A percentile compares a stretch with the other conserved stretches of the same genome.
These are phyloP conservation scores for Ramichloridium luteum DNA, from an alignment of 2,329 filamentous ascomycete species.

Conservation along the genomic window DNA sequence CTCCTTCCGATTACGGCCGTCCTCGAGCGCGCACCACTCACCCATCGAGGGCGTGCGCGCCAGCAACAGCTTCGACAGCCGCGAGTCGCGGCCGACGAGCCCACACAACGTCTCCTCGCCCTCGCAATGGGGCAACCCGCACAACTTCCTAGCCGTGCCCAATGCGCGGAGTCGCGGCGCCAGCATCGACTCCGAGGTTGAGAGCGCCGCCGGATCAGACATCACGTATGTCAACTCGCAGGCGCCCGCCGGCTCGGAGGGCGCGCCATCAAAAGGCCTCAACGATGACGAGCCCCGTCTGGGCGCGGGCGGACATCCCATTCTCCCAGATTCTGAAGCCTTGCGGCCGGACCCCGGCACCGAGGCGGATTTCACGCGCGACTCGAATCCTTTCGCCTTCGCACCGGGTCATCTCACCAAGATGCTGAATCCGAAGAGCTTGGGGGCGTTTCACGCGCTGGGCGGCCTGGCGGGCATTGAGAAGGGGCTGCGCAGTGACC, in stretches of 20 bases:
- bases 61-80: slow-evolving; percentile 52
- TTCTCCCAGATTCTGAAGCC: slow-evolving; percentile 56
- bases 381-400: slow-evolving; percentile 76
- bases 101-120: slow-evolving; percentile 58
- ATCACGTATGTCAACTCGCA: slow-evolving; percentile 46
- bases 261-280: slow-evolving; percentile 13
- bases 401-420: slow-evolving; percentile 70
- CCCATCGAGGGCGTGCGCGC: slow-evolving; percentile 40
- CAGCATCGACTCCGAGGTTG: slow-evolving; percentile 51
- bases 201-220: slow-evolving; percentile 44
- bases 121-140: slow-evolving; percentile 40
- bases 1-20: slow-evolving; percentile 9
- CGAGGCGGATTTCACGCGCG: slow-evolving; percentile 61
- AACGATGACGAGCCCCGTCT: too few relatives aligned
- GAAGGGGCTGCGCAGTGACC: slow-evolving; percentile 57
- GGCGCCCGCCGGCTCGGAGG: slow-evolving; percentile 25
- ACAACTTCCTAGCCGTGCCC: slow-evolving; percentile 52
- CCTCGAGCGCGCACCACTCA: slow-evolving; percentile 13
- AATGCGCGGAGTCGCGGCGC: slow-evolving; percentile 50
- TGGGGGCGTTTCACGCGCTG: slow-evolving; percentile 61
- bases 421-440: slow-evolving; percentile 66
- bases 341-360: slow-evolving; percentile 64
- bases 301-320: slow-evolving; percentile 32
- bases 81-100: slow-evolving; percentile 52
- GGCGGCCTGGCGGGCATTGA: slow-evolving; percentile 62